Percentiles rank a stretch among this genome's conserved stretches.
These are phyloP conservation scores for Cyberlindnera bimundalis DNA, from an alignment of 805 yeast species.

Conservation along the genomic window DNA sequence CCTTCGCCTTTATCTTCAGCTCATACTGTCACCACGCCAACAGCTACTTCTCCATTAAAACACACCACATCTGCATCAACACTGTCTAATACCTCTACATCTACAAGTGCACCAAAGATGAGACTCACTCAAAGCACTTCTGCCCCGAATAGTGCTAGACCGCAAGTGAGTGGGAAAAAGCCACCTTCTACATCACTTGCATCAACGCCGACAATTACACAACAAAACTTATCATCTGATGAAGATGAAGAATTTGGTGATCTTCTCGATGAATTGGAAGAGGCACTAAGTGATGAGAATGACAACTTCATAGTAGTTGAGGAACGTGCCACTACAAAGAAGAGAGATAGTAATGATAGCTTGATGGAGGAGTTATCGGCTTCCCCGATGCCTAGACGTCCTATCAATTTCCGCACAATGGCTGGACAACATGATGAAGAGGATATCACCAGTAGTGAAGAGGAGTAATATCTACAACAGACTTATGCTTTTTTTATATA, in stretches of 20 bases:
- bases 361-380: conserved; percentile 1
- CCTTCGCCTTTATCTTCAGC: conserved; percentile 14
- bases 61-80: conserved; percentile 9
- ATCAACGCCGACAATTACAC: conserved; percentile 16
- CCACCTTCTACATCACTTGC: conserved; percentile 18
- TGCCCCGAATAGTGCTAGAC: conserved; percentile 2
- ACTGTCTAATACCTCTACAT: no score
- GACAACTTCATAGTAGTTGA: conserved; percentile 10
- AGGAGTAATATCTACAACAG: conserved; percentile 19
- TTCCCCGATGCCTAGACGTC: conserved; percentile 11
- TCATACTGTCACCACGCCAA: not conserved
- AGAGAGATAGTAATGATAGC: not conserved
- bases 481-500: no score
- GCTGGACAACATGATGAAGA: conserved; percentile 26
- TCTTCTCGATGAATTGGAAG: conserved; percentile 27
- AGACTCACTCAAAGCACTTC: no score
- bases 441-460: conserved; percentile 27
- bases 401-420: conserved; percentile 25
- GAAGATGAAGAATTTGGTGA: conserved; percentile 25
- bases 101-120: not conserved
- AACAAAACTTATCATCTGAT: conserved; percentile 12
- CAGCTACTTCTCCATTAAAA: conserved; percentile 13
- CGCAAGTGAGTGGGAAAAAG: conserved; percentile 18
- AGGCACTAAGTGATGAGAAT: conserved; percentile 11
- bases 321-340: conserved; percentile 6